A percentile compares a stretch with the other conserved stretches of the same genome.
phyloP scores from a whole-genome alignment of 1,284 basidiomycete genomes.

The Cystobasidium pallidum region DNA sequence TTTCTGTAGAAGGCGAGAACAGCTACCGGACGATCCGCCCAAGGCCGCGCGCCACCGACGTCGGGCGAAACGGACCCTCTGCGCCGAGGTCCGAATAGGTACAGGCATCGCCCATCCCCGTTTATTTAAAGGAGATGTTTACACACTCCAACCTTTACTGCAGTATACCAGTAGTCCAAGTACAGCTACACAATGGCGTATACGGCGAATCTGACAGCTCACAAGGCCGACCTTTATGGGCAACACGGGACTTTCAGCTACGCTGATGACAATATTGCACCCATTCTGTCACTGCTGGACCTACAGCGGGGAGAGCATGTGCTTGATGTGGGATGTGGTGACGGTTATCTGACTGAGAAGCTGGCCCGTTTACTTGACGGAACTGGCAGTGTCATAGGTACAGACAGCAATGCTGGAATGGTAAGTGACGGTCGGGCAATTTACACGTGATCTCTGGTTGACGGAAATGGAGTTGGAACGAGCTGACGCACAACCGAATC shows the following conservation, averaged over 20 bases:
- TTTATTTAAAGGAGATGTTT: no score
- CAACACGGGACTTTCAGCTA: constrained; percentile 69
- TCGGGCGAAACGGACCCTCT: constrained; percentile 2
- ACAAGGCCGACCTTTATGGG: constrained; percentile 60
- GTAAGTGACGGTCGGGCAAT: constrained; percentile 60
- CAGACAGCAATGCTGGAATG: constrained; percentile 74
- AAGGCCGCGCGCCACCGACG: not conserved
- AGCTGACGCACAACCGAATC: not conserved
- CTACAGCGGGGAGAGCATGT: constrained; percentile 69
- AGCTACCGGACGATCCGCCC: constrained; percentile 7
- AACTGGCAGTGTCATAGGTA: constrained; percentile 66
- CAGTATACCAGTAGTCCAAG: no score
- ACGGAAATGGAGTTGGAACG: not conserved
- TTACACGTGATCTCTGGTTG: not conserved
- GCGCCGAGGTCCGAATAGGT: no score
- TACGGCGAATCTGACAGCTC: constrained; percentile 28
- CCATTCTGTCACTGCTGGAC: constrained; percentile 67
- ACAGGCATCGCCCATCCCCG: no score
- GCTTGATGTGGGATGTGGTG: constrained; percentile 80
- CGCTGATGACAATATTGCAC: constrained; percentile 66
- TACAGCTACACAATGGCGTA: constrained; percentile 28
- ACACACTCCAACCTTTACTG: no score
- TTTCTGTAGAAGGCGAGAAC: no score
- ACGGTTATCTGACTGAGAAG: constrained; percentile 70
- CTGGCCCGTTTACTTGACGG: constrained; percentile 64